These are phyloP conservation scores for Iberis pinnata DNA, from an alignment of 345 rosid genomes.

Conservation along the genomic window DNA sequence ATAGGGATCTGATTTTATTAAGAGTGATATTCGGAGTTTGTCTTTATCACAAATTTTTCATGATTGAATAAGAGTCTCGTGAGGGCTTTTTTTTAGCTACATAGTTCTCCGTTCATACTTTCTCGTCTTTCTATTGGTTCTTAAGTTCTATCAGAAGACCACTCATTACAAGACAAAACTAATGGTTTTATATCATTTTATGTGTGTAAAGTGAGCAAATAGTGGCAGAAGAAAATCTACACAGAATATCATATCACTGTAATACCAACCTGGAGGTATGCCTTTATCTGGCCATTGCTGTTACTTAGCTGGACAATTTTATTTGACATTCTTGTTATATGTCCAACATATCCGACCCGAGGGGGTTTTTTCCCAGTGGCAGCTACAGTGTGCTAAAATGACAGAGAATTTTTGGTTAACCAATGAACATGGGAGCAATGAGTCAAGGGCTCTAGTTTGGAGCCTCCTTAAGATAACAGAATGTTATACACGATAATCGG, in stretches of 20 bases:
- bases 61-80: too few relatives aligned
- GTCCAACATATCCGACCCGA: constrained; percentile 82
- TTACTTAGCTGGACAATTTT: constrained; percentile 71
- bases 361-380: constrained; percentile 63
- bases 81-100: too few relatives aligned
- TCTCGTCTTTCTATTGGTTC: too few relatives aligned
- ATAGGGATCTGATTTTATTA: too few relatives aligned
- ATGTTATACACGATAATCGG: constrained; percentile 1
- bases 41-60: too few relatives aligned
- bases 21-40: too few relatives aligned
- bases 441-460: constrained; percentile 2
- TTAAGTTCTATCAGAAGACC: too few relatives aligned
- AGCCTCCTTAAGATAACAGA: constrained; percentile 9
- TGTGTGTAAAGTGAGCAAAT: constrained; percentile 13
- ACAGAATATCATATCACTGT: not conserved
- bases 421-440: constrained; percentile 8
- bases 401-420: constrained; percentile 9
- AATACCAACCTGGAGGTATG: constrained; percentile 63
- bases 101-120: too few relatives aligned
- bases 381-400: constrained; percentile 63
- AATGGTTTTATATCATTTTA: constrained; percentile 6
- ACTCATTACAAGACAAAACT: constrained; percentile 3
- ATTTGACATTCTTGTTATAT: constrained; percentile 77
- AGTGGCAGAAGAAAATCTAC: constrained; percentile 13
- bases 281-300: constrained; percentile 52